Conservation (phyloP, 768 basidiomycete species). For the Lanmaoa rubissima region DNA sequence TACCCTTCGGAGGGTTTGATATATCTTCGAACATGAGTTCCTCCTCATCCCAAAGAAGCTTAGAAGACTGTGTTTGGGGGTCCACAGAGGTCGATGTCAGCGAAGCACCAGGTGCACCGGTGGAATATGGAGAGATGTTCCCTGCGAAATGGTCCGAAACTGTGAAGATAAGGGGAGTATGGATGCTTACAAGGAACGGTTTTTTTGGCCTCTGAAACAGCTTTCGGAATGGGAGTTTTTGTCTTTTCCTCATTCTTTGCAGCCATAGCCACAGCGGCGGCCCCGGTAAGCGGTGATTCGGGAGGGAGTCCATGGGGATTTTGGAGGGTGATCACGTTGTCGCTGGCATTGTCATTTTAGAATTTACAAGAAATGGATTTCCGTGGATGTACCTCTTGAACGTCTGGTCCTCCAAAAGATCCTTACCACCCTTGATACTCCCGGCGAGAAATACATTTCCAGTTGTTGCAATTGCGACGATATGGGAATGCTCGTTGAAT, state of each 20-base stretch:
- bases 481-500: conserved; percentile 94
- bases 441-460: conserved; percentile 94
- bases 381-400: conserved; percentile 69
- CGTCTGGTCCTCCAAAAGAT: conserved; percentile 80
- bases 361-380: background rate
- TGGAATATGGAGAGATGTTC: conserved; percentile 91
- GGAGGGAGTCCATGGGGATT: conserved; percentile 80
- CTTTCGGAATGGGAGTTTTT: conserved; percentile 32
- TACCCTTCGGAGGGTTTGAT: conserved; percentile 72
- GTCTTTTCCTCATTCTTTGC: conserved; percentile 33
- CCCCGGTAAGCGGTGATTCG: conserved; percentile 42
- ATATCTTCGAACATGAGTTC: conserved; percentile 98
- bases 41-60: conserved; percentile 97
- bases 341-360: conserved; percentile 39
- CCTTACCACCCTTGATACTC: conserved; percentile 80
- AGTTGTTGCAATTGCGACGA: conserved; percentile 84
- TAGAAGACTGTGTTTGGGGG: conserved; percentile 62
- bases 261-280: conserved; percentile 30
- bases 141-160: conserved; percentile 42
- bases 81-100: conserved; percentile 91
- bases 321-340: conserved; percentile 92
- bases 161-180: background rate
- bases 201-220: conserved; percentile 46
- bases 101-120: conserved; percentile 86
- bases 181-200: conserved; percentile 60